Conservation (phyloP, 148 eudicot genomes). For the Nepenthes gracilis region DNA sequence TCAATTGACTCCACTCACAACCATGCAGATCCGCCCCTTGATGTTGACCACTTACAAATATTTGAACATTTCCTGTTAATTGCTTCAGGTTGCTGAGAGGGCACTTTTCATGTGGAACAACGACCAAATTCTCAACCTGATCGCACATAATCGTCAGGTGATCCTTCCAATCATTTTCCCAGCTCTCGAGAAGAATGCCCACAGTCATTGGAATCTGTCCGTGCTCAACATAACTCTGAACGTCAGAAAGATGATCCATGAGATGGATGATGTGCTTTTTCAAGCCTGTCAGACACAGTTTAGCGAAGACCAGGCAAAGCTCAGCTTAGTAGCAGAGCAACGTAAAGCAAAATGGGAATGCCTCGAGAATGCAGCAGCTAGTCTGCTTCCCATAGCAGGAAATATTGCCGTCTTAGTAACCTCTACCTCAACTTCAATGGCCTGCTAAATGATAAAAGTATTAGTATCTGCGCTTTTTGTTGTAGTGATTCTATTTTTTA, state of each 20-base stretch:
- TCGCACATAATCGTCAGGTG: conserved; percentile 58
- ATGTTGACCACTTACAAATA: too few relatives aligned
- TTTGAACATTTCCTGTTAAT: too few relatives aligned
- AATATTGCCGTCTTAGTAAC: conserved; percentile 70
- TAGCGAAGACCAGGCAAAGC: conserved; percentile 45
- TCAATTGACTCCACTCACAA: too few relatives aligned
- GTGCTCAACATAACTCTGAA: conserved; percentile 79
- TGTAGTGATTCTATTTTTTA: conserved; percentile 9
- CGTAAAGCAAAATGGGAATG: conserved; percentile 62
- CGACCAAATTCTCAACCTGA: conserved; percentile 74
- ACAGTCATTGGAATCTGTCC: conserved; percentile 82
- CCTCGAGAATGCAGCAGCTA: conserved; percentile 65
- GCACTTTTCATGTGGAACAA: conserved; percentile 90
- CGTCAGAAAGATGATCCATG: conserved; percentile 61
- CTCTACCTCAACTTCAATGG: conserved; percentile 25
- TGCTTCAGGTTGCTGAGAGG: conserved; percentile 85
- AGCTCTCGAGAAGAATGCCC: conserved; percentile 64
- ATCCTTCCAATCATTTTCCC: conserved; percentile 76
- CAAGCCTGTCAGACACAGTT: conserved; percentile 43
- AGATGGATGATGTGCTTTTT: conserved; percentile 74
- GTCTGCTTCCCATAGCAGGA: conserved; percentile 56
- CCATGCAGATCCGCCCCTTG: too few relatives aligned
- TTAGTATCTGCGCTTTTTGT: conserved; percentile 1
- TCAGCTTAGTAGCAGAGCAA: conserved; percentile 28
- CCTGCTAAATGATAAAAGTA: conserved; percentile 17